These are phyloP conservation scores for Colletotrichum sp. DNA, from an alignment of 2,329 filamentous ascomycete species.

Conservation along the genomic window DNA sequence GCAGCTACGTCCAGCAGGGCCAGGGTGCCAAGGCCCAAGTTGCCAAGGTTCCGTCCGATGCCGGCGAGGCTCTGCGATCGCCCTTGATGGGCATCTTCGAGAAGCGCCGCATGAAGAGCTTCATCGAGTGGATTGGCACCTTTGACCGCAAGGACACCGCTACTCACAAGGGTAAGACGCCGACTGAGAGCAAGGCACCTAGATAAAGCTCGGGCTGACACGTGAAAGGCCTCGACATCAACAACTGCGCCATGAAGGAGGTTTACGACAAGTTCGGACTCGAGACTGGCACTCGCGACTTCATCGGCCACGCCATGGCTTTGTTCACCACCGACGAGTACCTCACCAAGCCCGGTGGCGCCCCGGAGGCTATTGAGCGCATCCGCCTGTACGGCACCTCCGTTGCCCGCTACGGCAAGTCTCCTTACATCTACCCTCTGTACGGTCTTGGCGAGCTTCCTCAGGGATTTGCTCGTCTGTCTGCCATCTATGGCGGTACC, in stretches of 20 bases:
- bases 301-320: conserved; percentile 98
- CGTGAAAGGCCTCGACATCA: conserved; percentile 75
- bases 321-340: conserved; percentile 92
- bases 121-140: conserved; percentile 92
- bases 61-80: conserved; percentile 86
- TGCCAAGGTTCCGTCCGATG: conserved; percentile 95
- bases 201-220: neutral
- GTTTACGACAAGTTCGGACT: conserved; percentile 98
- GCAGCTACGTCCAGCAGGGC: conserved; percentile 95
- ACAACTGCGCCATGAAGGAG: conserved; percentile 90
- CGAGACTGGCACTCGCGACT: conserved; percentile 87
- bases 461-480: conserved; percentile 95
- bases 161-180: conserved; percentile 82
- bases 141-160: conserved; percentile 83
- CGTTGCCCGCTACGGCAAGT: conserved; percentile 96
- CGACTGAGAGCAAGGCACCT: neutral
- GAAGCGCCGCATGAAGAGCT: conserved; percentile 96
- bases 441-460: conserved; percentile 97
- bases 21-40: conserved; percentile 83
- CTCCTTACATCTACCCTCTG: conserved; percentile 98
- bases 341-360: conserved; percentile 73
- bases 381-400: conserved; percentile 98
- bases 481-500: conserved; percentile 97
- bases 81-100: conserved; percentile 97
- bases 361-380: conserved; percentile 86